Evolutionary conservation across 1,284 basidiomycete genomes (phyloP), one percentile per base, ranked within the genome.

Genomic region (Blastosporella zonata): DNA sequence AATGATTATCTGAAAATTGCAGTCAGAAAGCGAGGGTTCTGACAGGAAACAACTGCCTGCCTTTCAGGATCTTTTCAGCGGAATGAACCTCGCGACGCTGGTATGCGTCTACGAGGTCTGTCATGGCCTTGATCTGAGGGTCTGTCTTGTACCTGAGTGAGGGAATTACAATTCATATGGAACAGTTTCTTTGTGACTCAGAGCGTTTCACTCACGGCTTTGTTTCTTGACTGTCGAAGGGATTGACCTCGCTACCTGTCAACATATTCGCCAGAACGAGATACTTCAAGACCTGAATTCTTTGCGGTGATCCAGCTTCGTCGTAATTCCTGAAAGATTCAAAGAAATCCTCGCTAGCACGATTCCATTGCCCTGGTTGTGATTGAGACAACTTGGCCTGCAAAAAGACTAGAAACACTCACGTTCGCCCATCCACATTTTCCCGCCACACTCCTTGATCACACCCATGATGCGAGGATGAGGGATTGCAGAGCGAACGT

Each of bases 371-470:
- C 55, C 90, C 91, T 93, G 60, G 3, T 46, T n/a, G 36, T 3
- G n/a, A 18, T 27, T 27, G 40, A 35, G 25, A 25, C 3, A 3
- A 9, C 15, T 3, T 3, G 20, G 6, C 18, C 20, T 15, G 12
- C 23, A 9, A 27, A 6, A 40, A n/a, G n/a, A 12, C 3, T 7
- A 13, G 6, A 33, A 25, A 7, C 17, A 51, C 87, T 60, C 66
- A 90, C 95, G 90, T 75, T 99, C 97, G 50, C 92, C 93, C 97
- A 99, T 99, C 93, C 97, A 97, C 97, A 99, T 99, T 72, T 99
- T 99, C 6, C 97, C 97, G 10, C 97, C 97, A 58, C 96, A 98
- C 68, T 99, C 97, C 62, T 95, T 93, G 69, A 99, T 99, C 46
- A 98, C 91, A 45, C 96, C 97, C 89, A 98, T 94, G 62, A 99